Conservation (phyloP, 2,329 filamentous ascomycete species). For the Cladophialophora yegresii region DNA sequence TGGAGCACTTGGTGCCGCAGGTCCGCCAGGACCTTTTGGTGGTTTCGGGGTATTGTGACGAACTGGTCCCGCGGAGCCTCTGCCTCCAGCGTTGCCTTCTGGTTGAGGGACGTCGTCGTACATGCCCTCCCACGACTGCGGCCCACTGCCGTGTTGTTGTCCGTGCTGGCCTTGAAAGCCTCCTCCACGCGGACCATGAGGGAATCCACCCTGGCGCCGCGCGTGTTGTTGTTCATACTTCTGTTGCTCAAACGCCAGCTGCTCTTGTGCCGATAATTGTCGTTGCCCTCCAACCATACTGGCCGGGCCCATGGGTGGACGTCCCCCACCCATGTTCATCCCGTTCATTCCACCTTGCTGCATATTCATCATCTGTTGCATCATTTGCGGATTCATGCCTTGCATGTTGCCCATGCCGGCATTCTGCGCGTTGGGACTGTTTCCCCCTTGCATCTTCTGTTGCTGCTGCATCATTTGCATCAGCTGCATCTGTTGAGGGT, state of each 20-base stretch:
- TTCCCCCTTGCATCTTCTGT: conserved; percentile 49
- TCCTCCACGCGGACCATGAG: conserved; percentile 26
- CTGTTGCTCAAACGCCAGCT: conserved; percentile 74
- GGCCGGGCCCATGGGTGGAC: conserved; percentile 23
- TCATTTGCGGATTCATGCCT: conserved; percentile 42
- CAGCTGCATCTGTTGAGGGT: conserved; percentile 61
- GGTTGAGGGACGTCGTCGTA: conserved; percentile 94
- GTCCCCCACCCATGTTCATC: conserved; percentile 37
- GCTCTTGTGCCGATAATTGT: conserved; percentile 68
- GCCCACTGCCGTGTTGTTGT: conserved; percentile 57
- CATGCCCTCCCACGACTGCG: conserved; percentile 96
- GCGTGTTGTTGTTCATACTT: conserved; percentile 70
- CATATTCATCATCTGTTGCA: conserved; percentile 61
- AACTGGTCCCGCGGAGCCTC: conserved; percentile 47
- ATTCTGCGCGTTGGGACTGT: conserved; percentile 38
- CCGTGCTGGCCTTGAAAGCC: conserved; percentile 30
- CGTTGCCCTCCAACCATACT: conserved; percentile 51
- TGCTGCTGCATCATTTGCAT: conserved; percentile 52
- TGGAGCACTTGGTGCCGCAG: conserved; percentile 58
- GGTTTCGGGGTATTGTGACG: conserved; percentile 45
- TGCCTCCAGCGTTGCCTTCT: conserved; percentile 56
- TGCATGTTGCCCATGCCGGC: conserved; percentile 29
- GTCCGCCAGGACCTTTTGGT: conserved; percentile 51
- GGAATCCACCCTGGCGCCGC: conserved; percentile 50
- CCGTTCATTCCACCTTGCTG: conserved; percentile 45